Conservation (phyloP, 2,329 filamentous ascomycete genomes). For the Harringtonia aguacate region DNA sequence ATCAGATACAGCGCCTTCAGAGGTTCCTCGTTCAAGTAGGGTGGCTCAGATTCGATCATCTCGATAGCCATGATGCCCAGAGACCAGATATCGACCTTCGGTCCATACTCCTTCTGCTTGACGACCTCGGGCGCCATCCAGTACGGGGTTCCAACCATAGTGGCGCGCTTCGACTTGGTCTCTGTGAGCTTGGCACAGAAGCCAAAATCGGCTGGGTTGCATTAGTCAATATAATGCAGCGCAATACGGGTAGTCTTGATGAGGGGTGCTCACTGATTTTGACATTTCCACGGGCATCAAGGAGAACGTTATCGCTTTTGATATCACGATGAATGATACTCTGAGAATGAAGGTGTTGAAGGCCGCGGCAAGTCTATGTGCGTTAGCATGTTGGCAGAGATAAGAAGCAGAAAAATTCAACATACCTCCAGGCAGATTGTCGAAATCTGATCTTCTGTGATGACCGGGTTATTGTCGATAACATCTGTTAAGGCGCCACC, state of each 20-base stretch:
- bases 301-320: constrained; percentile 96
- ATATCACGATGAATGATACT: constrained; percentile 99
- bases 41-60: constrained; percentile 98
- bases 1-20: constrained; percentile 96
- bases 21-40: constrained; percentile 95
- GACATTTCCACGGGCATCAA: constrained; percentile 89
- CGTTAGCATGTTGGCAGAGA: background rate
- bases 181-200: constrained; percentile 99
- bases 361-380: constrained; percentile 77
- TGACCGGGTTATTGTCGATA: constrained; percentile 92
- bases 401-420: background rate
- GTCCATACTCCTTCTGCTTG: constrained; percentile 97
- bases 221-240: background rate
- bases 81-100: constrained; percentile 98
- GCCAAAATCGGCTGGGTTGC: constrained; percentile 74
- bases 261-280: constrained; percentile 71
- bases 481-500: constrained; percentile 95
- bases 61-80: constrained; percentile 99
- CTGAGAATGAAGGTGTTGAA: constrained; percentile 89
- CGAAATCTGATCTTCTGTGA: constrained; percentile 94
- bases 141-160: constrained; percentile 98
- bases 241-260: background rate
- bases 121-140: constrained; percentile 99
- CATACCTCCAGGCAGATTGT: constrained; percentile 92
- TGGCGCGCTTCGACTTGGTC: constrained; percentile 91